Evolutionary conservation across 306 rosid genomes (phyloP), one percentile per base, ranked within the genome.

Genomic region (Castanea sativa): DNA sequence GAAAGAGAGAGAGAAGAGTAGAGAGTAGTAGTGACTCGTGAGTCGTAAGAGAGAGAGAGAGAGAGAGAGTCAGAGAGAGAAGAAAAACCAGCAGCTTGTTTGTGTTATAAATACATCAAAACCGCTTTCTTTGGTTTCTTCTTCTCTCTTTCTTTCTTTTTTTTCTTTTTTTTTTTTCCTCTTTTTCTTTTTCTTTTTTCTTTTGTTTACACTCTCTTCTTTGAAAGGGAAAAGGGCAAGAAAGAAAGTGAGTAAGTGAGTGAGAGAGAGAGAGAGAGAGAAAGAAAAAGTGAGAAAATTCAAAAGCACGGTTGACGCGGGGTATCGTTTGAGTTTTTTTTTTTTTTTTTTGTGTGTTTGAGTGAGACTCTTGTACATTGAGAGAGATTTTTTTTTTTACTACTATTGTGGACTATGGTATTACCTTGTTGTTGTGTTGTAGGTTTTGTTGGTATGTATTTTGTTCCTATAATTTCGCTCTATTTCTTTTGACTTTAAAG

Each of bases 271-370:
- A 45, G 15, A 45, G 15, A 45, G 15, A 70, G 75, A 7, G 27
- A 23, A 9, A 55, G 83, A 68, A 41, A 77, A 21, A 75, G 74
- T 38, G 78, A 60, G 16, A 60, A 73, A 69, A 64, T 79, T 88
- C 82, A 81, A 86, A 84, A 77, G 79, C 69, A 81, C 74, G 12
- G 78, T 90, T 82, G 91, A 87, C 88, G 83, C 78, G 75, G 83
- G 74, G 80, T 85, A 76, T 89, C 90, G 88, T 87, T 49, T 82
- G 61, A 79, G 64, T 38, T 11, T 38, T 7, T 38, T 38, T 49
- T 38, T 11, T 38, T 7, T 38, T 38, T 49, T 23, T 57, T 73
- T 56, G 55, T 70, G 67, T 43, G 25, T 25, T 38, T 38, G 45
- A 38, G 11, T 38, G 11, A 38, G 45, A 38, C 45, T 38, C 11